Evolutionary conservation across 306 rosid genomes (phyloP), one percentile per base, ranked within the genome.

Genomic region (Rosa persica): DNA sequence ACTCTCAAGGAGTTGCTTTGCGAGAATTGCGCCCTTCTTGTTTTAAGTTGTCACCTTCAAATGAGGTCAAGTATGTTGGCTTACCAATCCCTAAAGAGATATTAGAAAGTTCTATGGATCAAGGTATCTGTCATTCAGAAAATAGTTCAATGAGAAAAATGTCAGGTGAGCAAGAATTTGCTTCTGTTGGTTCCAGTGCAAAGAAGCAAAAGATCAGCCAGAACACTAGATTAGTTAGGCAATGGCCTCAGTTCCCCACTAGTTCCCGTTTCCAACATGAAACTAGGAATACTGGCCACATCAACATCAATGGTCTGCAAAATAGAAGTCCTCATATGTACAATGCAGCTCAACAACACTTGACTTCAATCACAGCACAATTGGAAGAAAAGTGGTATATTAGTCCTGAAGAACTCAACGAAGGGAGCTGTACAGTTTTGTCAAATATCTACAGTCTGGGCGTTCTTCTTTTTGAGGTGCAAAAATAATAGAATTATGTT

Each of bases 381-480:
- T 81, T 88, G 90, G 97, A 94, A 87, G 88, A 85, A 68, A 79
- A 85, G 77, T 94, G 96, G 96, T 94, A 92, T 81, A 71, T 82
- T 62, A 90, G 98, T 89, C 98, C 98, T 1, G 97, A 94, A 82
- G 91, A 88, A 76, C 86, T 77, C 52, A 44, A 7, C 17, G 83
- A 65, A 78, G 93, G 93, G 58, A 86, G 89, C 85, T 85, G 82
- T 85, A 88, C 93, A 70, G 79, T 74, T 74, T 88, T 84, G 44
- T 88, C 98, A 74, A 94, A 94, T 85, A 87, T 94, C 80, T 94
- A 90, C 85, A 86, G 88, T 75, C 85, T 94, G 67, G 98, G 98
- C 66, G 93, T 94, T 76, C 89, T 94, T 77, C 89, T 94, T 78
- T 94, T 94, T 34, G 98, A 94, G 98, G 98, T 94, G 73, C 40